These are phyloP conservation scores for Populus tremula DNA, from an alignment of 345 rosid genomes.

Conservation along the genomic window DNA sequence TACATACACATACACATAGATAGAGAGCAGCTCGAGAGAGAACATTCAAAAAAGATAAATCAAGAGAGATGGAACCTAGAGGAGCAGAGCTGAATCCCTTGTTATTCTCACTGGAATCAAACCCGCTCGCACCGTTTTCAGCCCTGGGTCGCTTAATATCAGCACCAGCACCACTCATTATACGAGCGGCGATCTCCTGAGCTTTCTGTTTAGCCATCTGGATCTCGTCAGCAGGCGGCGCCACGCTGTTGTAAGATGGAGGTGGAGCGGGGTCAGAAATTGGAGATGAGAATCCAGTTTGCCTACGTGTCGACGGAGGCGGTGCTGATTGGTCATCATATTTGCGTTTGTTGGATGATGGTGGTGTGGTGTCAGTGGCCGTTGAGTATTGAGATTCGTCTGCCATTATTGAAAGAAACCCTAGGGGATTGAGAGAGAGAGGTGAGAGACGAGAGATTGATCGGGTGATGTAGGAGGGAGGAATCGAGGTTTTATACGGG, in stretches of 20 bases:
- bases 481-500: not conserved
- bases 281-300: constrained; percentile 87
- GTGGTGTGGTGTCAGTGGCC: constrained; percentile 29
- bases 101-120: constrained; percentile 43
- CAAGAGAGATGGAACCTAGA: constrained; percentile 23
- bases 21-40: not conserved
- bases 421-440: not conserved
- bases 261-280: constrained; percentile 39
- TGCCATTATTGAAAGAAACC: constrained; percentile 50
- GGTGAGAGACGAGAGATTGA: not conserved
- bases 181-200: constrained; percentile 91
- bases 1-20: not conserved
- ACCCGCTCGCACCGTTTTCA: constrained; percentile 60
- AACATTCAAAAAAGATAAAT: not conserved
- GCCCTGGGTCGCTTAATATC: constrained; percentile 82
- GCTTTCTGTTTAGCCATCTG: constrained; percentile 88
- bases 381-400: constrained; percentile 93
- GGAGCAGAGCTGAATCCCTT: constrained; percentile 57
- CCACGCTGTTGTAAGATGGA: constrained; percentile 66
- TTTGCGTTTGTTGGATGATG: constrained; percentile 64
- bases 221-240: constrained; percentile 75
- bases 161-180: constrained; percentile 42
- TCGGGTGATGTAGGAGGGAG: not conserved
- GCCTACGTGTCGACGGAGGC: constrained; percentile 49
- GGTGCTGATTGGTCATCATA: constrained; percentile 77